Base-by-base conservation (phyloP, 2,329 filamentous ascomycete genomes). In the Septoria linicola region DNA sequence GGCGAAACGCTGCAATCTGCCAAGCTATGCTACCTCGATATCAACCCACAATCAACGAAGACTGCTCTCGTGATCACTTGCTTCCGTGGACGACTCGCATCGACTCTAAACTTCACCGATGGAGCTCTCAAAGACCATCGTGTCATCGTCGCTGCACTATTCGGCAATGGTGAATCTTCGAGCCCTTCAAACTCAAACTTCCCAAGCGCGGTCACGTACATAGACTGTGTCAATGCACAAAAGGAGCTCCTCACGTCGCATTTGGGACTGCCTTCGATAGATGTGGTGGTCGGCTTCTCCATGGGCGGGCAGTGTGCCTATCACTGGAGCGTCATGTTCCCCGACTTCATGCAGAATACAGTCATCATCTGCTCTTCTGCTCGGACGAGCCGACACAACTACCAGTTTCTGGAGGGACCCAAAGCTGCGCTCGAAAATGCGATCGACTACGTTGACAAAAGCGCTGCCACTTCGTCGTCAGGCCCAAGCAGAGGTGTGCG, bases 271-370 rank as follows among this genome's bases (percentile, higher is more conserved):
- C 59, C 61, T 10, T 66, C 71, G 30, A 67, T 79, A 0, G 70
- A 75, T 11, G 72, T 74, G 8, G 74, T 80, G 25, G 60, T 80
- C 2, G 79, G 79, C 1, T 81, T 80, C 72, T 79, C 75, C 41
- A 80, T 82, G 79, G 79, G 78, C 31, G 79, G 77, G 1, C 75
- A 74, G 17, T 73, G 79, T 49, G 72, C 77, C 2, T 82, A 77
- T 49, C 75, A 81, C 55, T 78, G 77, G 76, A 63, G 70, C 3
- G 70, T 73, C 1, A 40, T 40, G 36, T 17, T 3, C 17, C 10
- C n/a, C n/a, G 10, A 11, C n/a, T 77, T 80, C 23, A 69, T 74
- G 34, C 67, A 72, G 11, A 64, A 72, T 2, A 71, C 70, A 10
- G 73, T 79, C 6, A 72, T 76, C 1, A 73, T 81, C 25, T 79